Conservation (phyloP, 2,329 filamentous ascomycete genomes). For the Triangularia setosa region DNA sequence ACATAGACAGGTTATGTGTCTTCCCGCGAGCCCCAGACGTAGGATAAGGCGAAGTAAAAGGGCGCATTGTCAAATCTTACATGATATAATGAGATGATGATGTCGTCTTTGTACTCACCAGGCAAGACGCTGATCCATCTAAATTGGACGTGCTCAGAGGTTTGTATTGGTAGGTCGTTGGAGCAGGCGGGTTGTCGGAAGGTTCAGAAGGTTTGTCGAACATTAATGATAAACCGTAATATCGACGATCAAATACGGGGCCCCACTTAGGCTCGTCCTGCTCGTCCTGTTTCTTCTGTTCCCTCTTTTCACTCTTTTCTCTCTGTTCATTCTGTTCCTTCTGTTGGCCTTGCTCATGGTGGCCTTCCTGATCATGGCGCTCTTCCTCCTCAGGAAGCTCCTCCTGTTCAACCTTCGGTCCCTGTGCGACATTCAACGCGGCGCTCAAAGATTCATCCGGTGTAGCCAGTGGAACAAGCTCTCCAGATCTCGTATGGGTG, state of each 20-base stretch:
- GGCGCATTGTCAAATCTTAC: neutral
- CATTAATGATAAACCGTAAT: neutral
- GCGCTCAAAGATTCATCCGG: neutral
- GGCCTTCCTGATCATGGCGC: neutral
- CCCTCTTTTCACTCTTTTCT: neutral
- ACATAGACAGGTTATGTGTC: neutral
- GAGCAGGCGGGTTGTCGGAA: neutral
- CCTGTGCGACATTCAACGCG: neutral
- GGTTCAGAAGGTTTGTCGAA: neutral
- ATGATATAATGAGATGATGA: neutral
- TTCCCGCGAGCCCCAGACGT: neutral
- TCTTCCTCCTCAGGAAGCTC: neutral
- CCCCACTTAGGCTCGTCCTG: neutral
- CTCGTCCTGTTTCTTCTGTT: neutral
- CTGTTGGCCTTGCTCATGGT: neutral
- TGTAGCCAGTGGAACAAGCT: neutral
- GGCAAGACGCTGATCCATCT: neutral
- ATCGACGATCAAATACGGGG: neutral
- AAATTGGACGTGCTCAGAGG: neutral
- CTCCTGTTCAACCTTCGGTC: neutral
- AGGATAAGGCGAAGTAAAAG: neutral
- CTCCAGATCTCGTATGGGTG: no score
- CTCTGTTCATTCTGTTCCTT: neutral
- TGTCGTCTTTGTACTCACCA: neutral
- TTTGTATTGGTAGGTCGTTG: neutral